A percentile compares a stretch with the other conserved stretches of the same genome.
Evolutionary conservation across 2,329 filamentous ascomycete species (phyloP).

Genomic region (Ustilaginoidea virens): DNA sequence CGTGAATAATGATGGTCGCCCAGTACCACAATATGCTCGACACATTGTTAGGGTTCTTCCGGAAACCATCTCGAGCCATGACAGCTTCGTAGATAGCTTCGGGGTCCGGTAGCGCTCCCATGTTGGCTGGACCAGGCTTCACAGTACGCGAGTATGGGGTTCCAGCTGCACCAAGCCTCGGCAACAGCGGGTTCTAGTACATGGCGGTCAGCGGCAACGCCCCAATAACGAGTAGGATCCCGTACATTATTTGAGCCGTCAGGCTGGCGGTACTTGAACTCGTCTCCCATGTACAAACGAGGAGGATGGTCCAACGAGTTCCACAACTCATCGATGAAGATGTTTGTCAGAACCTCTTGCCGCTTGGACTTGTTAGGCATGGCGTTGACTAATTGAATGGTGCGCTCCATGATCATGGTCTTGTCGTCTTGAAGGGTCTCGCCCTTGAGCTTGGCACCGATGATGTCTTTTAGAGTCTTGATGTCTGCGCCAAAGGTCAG

Average conservation of each 20-base stretch:
- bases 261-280: constrained; percentile 49
- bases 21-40: constrained; percentile 59
- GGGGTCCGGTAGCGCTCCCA: constrained; percentile 53
- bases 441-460: constrained; percentile 48
- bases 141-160: constrained; percentile 52
- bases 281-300: constrained; percentile 44
- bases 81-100: constrained; percentile 45
- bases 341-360: constrained; percentile 47
- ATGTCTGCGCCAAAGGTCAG: constrained; percentile 29
- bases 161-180: constrained; percentile 50
- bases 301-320: constrained; percentile 58
- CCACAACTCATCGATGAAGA: constrained; percentile 57
- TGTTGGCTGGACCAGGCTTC: constrained; percentile 39
- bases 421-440: constrained; percentile 54
- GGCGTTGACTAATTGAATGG: constrained; percentile 53
- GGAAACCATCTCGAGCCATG: constrained; percentile 36
- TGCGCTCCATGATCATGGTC: constrained; percentile 60
- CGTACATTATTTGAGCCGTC: constrained; percentile 55
- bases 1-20: constrained; percentile 60
- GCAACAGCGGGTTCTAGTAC: constrained; percentile 44
- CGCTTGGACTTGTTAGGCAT: constrained; percentile 47
- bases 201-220: background rate
- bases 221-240: too few relatives aligned
- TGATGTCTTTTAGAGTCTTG: constrained; percentile 43
- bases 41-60: constrained; percentile 53